Base-by-base conservation (phyloP, 1,284 basidiomycete species). In the Moesziomyces globuligerus region DNA sequence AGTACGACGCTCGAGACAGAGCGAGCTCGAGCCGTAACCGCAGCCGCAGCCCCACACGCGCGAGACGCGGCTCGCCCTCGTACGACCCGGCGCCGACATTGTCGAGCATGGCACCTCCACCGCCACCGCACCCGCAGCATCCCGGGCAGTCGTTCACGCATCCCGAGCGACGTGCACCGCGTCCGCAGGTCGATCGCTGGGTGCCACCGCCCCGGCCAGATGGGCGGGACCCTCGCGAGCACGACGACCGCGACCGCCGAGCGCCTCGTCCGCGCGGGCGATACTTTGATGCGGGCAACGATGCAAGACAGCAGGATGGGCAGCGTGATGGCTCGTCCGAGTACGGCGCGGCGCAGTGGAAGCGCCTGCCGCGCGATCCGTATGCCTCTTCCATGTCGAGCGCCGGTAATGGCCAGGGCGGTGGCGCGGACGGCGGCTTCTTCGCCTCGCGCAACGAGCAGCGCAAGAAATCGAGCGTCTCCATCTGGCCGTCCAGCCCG, bases 401-500 rank as follows among this genome's bases (percentile, higher is more conserved):
- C 13, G 45, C 48, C 45, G 41, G 34, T 25, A 34, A 29, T n/a
- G n/a, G n/a, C 11, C 38, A 37, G 15, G 46, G 47, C 9, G 38
- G 25, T 26, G 50, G 46, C 5, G 53, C 17, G 0, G 48, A 60
- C 39, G 62, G 61, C n/a, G 45, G 55, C 29, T 69, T 74, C 50
- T 68, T 74, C 25, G 46, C 50, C 43, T 64, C 60, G 4, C 67
- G 74, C 43, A 62, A 76, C 50, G 59, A 73, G 36, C 72, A 78
- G 47, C 65, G 76, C 25, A 74, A 75, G 37, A 54, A 68, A 24
- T 68, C 68, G 6, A 75, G 50, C 6, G 15, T 74, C 8, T 74
- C 71, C 25, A 74, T 78, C 45, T 78, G 76, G 76, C 76, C 76
- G 7, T 55, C 60, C 3, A 72, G 68, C 5, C 76, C 76, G 4